These are phyloP conservation scores for Fusarium scirpi DNA, from an alignment of 2,329 filamentous ascomycete genomes.

Conservation along the genomic window DNA sequence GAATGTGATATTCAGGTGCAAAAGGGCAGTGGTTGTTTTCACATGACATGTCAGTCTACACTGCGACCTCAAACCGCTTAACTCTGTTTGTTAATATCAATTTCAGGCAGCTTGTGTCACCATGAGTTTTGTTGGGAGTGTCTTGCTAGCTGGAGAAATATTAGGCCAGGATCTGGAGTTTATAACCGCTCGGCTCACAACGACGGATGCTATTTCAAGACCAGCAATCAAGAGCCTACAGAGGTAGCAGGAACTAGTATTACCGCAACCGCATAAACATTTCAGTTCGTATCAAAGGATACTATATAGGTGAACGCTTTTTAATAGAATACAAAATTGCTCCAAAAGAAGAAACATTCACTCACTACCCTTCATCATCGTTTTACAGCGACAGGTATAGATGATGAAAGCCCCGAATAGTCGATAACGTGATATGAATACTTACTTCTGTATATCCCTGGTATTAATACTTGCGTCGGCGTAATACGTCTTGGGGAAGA, in stretches of 20 bases:
- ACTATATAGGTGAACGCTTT: neutral
- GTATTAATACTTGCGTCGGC: neutral
- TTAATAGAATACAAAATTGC: neutral
- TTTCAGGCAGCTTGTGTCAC: neutral
- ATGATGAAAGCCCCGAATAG: too few species aligned
- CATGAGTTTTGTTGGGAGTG: conserved; percentile 29
- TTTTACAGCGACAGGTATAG: too few species aligned
- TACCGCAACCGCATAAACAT: neutral
- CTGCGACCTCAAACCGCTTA: neutral
- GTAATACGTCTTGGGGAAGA: neutral
- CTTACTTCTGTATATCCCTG: too few species aligned
- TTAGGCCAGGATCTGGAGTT: neutral
- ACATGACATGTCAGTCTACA: conserved; percentile 21
- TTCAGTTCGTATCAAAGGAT: neutral
- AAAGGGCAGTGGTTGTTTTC: conserved; percentile 19
- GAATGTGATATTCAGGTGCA: conserved; percentile 10
- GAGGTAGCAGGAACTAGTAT: conserved; percentile 12
- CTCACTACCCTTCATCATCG: too few species aligned
- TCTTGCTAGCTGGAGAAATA: conserved; percentile 21
- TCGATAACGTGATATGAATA: too few species aligned
- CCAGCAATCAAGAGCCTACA: conserved; percentile 11
- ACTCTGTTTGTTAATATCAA: neutral
- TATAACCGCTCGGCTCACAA: conserved; percentile 18
- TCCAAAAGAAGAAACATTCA: neutral
- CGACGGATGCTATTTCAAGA: conserved; percentile 12